Conservation (phyloP, 2,329 filamentous ascomycete species). For the Claviceps humidiphila region DNA sequence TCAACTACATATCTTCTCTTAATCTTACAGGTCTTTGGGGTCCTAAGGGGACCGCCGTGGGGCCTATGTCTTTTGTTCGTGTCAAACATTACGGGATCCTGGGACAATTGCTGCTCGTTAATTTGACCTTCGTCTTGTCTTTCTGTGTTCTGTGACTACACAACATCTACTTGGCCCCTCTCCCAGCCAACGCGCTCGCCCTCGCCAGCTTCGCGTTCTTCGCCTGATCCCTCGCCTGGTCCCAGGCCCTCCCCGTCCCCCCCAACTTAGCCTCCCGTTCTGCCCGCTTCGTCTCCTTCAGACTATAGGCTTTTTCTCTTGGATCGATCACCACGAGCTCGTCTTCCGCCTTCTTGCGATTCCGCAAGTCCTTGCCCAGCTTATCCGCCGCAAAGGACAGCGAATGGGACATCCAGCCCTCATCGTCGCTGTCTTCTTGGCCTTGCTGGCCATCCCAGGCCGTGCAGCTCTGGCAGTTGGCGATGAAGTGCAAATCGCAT, state of each 20-base stretch:
- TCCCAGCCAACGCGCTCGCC: slow-evolving; percentile 38
- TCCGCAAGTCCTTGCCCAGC: slow-evolving; percentile 80
- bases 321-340: slow-evolving; percentile 90
- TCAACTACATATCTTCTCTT: no score
- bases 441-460: slow-evolving; percentile 59
- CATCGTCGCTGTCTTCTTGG: slow-evolving; percentile 44
- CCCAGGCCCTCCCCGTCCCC: slow-evolving; percentile 44
- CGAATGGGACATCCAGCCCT: slow-evolving; percentile 75
- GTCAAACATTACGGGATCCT: no score
- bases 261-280: slow-evolving; percentile 41
- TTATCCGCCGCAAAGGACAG: slow-evolving; percentile 81
- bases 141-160: not conserved
- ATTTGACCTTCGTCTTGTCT: no score
- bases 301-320: slow-evolving; percentile 62
- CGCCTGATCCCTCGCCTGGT: slow-evolving; percentile 32
- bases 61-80: no score
- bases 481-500: slow-evolving; percentile 93
- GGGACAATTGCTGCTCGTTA: no score
- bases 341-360: slow-evolving; percentile 83
- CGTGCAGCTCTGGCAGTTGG: slow-evolving; percentile 83
- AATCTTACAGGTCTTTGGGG: no score
- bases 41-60: no score
- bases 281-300: slow-evolving; percentile 51
- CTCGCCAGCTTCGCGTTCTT: slow-evolving; percentile 43
- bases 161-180: slow-evolving; percentile 36